Evolutionary conservation across 2,329 filamentous ascomycete species (phyloP), one percentile per base, ranked within the genome.

Genomic region (Fusarium phyllophilum): DNA sequence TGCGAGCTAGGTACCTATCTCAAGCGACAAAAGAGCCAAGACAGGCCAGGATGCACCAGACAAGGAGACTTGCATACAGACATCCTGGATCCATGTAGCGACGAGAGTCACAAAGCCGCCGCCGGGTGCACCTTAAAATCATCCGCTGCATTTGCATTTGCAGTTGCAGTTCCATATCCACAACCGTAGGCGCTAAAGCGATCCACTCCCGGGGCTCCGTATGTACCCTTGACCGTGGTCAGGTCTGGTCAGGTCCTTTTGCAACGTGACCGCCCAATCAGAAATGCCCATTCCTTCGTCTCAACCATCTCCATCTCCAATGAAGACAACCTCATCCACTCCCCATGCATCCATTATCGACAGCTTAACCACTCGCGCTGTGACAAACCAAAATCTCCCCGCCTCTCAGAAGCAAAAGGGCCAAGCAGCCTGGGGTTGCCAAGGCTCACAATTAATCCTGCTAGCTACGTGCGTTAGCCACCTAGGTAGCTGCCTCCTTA

Each of bases 91-190:
- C 56, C 42, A 62, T 68, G 64, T 34, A 59, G 31, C 12, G 55
- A 51, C 72, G 65, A 62, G 72, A 72, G 57, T 69, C 29, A 36
- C 59, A 74, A 75, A 77, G 73, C 74, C 76, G 76, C 74, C 74
- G 66, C 76, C 76, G 74, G 76, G 72, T 75, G 74, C 75, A 78
- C 76, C 70, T 78, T 78, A 78, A 68, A 77, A 78, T 77, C 75
- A 78, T 70, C 76, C 75, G 74, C 75, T 78, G 70, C 75, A 62
- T 67, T 72, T 70, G 61, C 55, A 58, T 48, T 58, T 58, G 55
- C 55, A 48, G 55, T 14, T 36, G 18, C 31, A 48, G 55, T 58
- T 48, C n/a, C 55, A 36, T 33, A 34, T 57, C 29, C 54, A 57
- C 55, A 45, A 31, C 65, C 62, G 70, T n/a, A 66, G 64, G 64